Base-by-base conservation (phyloP, 1,139 yeast species). In the Kazachstania sp. region DNA sequence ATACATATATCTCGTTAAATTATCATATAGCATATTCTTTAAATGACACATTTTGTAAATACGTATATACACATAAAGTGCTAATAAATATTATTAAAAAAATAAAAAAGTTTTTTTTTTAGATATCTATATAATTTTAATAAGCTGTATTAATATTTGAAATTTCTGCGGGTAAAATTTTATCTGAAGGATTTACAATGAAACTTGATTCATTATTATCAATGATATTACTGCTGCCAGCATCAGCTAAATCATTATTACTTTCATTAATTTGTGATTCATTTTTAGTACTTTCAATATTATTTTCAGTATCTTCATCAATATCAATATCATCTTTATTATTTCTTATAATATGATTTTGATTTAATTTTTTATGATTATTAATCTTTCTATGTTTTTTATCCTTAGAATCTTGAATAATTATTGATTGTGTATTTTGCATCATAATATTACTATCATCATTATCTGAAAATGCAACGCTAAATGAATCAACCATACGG, bases 401-500 rank as follows among this genome's bases (percentile, higher is more conserved):
- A 15, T 40, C 37, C 2, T 16, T 39, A 39, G 41, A 37, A 23
- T 50, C 50, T 26, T 50, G 32, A 15, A 31, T 39, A 20, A 39
- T 39, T 29, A 16, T 19, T 11, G 42, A 39, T 31, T 39, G 35
- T 12, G 42, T 39, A 39, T 39, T 39, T 15, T 39, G 42, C 42
- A 39, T 43, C 45, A 19, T 39, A 40, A n/a, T 45, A 15, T 46
- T 47, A 36, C 47, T 52, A 28, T 49, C 49, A 19, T 54, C 61
- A 18, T 62, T 62, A 37, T 62, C 65, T 15, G 61, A 60, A 20
- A 58, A 50, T 2, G 62, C 63, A 13, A 61, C 54, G 40, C 62
- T 61, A 44, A 64, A 65, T 4, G 68, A 65, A 47, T 69, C 71
- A 11, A 68, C 70, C 55, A 69, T 60, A 38, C 68, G 63, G 41